phyloP scores from a whole-genome alignment of 352 stramenopile species.

The Elongisporangium senticosum region DNA sequence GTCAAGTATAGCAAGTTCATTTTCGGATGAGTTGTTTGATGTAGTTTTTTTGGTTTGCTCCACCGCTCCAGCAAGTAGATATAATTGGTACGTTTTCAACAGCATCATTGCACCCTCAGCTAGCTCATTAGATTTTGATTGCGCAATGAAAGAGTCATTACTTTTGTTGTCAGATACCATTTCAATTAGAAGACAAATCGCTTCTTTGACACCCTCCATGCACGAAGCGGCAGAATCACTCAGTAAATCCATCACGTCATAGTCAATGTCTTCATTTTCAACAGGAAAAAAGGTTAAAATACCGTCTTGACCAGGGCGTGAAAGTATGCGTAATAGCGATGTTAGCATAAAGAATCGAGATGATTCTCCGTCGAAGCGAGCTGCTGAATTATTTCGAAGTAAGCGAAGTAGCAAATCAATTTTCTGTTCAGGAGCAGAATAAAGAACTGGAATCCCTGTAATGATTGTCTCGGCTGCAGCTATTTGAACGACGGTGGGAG shows the following conservation, averaged over 20 bases:
- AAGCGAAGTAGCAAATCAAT: slow-evolving; percentile 61
- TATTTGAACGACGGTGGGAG: slow-evolving; percentile 26
- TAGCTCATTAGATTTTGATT: slow-evolving; percentile 15
- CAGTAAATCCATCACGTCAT: neutral
- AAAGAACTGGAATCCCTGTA: slow-evolving; percentile 53
- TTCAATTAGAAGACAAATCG: slow-evolving; percentile 13
- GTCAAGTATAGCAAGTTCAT: neutral
- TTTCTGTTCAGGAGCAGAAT: slow-evolving; percentile 55
- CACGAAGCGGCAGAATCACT: slow-evolving; percentile 2
- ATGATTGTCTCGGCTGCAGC: slow-evolving; percentile 66
- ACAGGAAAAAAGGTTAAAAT: slow-evolving; percentile 69
- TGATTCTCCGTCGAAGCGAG: slow-evolving; percentile 21
- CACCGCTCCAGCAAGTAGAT: slow-evolving; percentile 67
- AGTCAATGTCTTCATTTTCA: slow-evolving; percentile 4
- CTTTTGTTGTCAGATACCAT: neutral
- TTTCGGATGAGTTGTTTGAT: neutral
- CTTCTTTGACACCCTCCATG: slow-evolving; percentile 26
- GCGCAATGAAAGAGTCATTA: neutral
- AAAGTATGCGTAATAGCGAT: slow-evolving; percentile 49
- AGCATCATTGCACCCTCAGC: slow-evolving; percentile 34
- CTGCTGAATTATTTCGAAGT: slow-evolving; percentile 33
- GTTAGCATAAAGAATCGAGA: slow-evolving; percentile 49
- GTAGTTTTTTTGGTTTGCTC: slow-evolving; percentile 46
- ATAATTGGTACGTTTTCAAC: slow-evolving; percentile 73
- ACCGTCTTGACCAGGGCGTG: slow-evolving; percentile 48